These are phyloP conservation scores for Pyracantha coccinea DNA, from an alignment of 331 rosid genomes.

Conservation along the genomic window DNA sequence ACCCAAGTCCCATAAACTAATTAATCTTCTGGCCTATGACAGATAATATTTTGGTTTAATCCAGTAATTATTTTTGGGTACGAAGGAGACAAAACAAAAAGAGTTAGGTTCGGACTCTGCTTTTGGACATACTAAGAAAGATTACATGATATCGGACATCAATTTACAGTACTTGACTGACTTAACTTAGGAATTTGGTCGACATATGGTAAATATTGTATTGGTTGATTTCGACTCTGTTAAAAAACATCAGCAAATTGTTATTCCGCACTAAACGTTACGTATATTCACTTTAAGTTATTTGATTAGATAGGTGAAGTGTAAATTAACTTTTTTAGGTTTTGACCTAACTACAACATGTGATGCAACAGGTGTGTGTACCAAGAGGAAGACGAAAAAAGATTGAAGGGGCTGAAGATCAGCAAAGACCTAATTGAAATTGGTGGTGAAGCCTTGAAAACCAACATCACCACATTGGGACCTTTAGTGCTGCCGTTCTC, in stretches of 20 bases:
- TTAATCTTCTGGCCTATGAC: not conserved
- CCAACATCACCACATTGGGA: conserved; percentile 94
- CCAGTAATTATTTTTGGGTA: not conserved
- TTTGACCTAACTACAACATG: not conserved
- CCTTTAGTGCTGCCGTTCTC: conserved; percentile 88
- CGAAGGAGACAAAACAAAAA: too few species aligned
- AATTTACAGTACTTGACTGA: not conserved
- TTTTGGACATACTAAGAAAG: too few species aligned
- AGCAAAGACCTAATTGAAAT: conserved; percentile 84
- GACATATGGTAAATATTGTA: too few species aligned
- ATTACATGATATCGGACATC: too few species aligned
- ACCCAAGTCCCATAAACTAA: not conserved
- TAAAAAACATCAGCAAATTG: too few species aligned
- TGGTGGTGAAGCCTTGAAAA: conserved; percentile 95
- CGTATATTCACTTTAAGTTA: too few species aligned
- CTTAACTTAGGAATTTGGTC: too few species aligned
- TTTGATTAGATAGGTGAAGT: not conserved
- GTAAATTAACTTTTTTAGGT: not conserved
- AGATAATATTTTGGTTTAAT: not conserved
- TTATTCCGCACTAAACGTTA: too few species aligned
- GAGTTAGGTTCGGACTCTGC: too few species aligned
- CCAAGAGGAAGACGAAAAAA: conserved; percentile 90
- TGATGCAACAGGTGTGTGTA: conserved; percentile 52
- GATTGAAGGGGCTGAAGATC: conserved; percentile 70
- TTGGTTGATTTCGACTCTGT: too few species aligned